These are phyloP conservation scores for Viola pubescens DNA, from an alignment of 441 rosid genomes.

Conservation along the genomic window DNA sequence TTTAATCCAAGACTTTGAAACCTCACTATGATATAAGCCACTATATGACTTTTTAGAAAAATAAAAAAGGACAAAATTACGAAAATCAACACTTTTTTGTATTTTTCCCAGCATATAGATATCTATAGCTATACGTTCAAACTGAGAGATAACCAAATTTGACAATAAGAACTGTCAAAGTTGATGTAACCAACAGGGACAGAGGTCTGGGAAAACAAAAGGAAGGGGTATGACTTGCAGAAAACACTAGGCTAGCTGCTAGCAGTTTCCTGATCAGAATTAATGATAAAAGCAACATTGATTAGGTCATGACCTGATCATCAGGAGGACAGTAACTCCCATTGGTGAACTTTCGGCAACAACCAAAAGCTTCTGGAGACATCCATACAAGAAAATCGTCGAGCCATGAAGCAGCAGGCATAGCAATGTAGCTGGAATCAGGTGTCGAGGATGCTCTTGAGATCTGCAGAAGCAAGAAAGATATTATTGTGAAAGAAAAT, in stretches of 20 bases:
- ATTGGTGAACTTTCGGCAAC: slow-evolving; percentile 92
- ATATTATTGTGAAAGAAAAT: slow-evolving; percentile 13
- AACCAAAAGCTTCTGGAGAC: slow-evolving; percentile 99
- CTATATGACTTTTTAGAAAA: too few species aligned
- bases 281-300: slow-evolving; percentile 10
- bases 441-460: slow-evolving; percentile 78
- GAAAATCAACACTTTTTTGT: too few species aligned
- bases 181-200: background rate
- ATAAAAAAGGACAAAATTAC: too few species aligned
- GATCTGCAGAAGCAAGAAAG: slow-evolving; percentile 41
- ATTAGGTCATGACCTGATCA: slow-evolving; percentile 63
- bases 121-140: too few species aligned
- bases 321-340: slow-evolving; percentile 94
- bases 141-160: too few species aligned
- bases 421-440: slow-evolving; percentile 85
- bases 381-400: slow-evolving; percentile 99
- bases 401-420: slow-evolving; percentile 99
- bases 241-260: background rate
- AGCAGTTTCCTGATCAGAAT: slow-evolving; percentile 1
- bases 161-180: too few species aligned
- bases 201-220: background rate
- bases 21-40: background rate
- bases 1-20: background rate
- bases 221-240: background rate
- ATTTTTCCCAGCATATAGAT: too few species aligned